Evolutionary conservation across 371 early-diverging fungal species (phyloP).

Genomic region (Apophysomyces variabilis): DNA sequence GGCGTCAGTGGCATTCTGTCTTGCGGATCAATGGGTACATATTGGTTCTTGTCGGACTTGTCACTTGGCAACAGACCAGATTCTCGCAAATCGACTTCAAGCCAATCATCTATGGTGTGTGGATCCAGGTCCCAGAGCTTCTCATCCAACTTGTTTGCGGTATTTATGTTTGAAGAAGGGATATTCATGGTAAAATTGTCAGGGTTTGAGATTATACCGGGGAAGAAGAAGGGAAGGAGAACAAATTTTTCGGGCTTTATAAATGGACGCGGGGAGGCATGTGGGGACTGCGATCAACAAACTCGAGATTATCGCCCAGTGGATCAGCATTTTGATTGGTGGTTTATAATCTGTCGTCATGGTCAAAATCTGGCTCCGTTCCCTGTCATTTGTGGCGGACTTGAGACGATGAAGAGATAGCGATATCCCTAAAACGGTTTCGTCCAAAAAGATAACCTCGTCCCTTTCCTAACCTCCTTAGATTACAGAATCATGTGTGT

Average conservation of each 20-base stretch:
- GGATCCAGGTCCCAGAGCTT: constrained; percentile 21
- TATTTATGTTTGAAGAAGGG: neutral
- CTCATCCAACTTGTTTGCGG: neutral
- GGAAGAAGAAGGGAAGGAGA: neutral
- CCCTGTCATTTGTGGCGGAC: neutral
- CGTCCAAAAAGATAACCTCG: neutral
- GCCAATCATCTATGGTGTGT: constrained; percentile 37
- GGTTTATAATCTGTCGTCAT: constrained; percentile 3
- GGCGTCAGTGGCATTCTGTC: neutral
- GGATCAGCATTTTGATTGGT: neutral
- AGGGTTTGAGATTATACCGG: neutral
- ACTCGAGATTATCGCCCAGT: neutral
- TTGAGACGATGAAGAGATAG: neutral
- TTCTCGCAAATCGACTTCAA: constrained; percentile 37
- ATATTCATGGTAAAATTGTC: neutral
- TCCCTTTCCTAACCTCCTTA: neutral
- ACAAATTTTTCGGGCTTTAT: neutral
- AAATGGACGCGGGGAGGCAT: neutral
- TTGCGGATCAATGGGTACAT: constrained; percentile 4
- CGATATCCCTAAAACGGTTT: too few species aligned
- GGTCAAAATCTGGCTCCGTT: neutral
- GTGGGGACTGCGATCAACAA: neutral
- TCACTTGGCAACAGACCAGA: constrained; percentile 23
- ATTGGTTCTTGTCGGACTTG: neutral
- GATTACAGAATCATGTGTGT: neutral